These are phyloP conservation scores for Porpolomopsis calyptriformis DNA, from an alignment of 768 basidiomycete genomes.

Conservation along the genomic window DNA sequence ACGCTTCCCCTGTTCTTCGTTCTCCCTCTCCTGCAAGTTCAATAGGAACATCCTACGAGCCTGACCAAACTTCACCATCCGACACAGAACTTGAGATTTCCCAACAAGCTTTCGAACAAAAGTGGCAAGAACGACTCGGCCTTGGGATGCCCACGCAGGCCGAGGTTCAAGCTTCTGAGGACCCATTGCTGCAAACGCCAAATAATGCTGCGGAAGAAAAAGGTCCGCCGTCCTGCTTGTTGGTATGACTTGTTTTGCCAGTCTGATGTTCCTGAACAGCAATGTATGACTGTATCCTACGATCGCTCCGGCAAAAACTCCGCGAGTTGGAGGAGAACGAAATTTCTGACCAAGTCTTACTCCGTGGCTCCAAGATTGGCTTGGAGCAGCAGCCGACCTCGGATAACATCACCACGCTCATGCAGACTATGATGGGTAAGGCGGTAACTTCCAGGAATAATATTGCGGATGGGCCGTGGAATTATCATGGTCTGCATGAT, in stretches of 20 bases:
- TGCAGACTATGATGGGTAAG: conserved; percentile 44
- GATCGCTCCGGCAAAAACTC: conserved; percentile 27
- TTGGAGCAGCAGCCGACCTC: conserved; percentile 33
- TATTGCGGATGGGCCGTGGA: conserved; percentile 26
- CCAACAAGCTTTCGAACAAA: conserved; percentile 31
- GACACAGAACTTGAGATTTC: conserved; percentile 33
- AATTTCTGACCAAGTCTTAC: conserved; percentile 35
- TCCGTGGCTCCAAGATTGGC: conserved; percentile 36
- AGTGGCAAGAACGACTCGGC: conserved; percentile 30
- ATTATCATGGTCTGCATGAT: conserved; percentile 17
- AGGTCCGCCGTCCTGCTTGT: conserved; percentile 18
- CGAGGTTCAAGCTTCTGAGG: conserved; percentile 30
- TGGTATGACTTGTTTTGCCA: background rate
- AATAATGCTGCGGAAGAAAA: conserved; percentile 23
- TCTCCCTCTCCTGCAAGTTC: conserved; percentile 44
- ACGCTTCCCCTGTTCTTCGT: conserved; percentile 37
- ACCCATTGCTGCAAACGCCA: conserved; percentile 27
- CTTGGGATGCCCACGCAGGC: conserved; percentile 27
- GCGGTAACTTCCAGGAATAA: conserved; percentile 10
- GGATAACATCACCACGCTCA: conserved; percentile 37
- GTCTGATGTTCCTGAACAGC: conserved; percentile 11
- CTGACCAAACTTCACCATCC: conserved; percentile 36
- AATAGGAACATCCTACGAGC: conserved; percentile 35
- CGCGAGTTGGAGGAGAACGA: conserved; percentile 37
- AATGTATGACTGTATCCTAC: conserved; percentile 27